Evolutionary conservation across 139 green algal genomes (phyloP).

Genomic region (Chlamydomonas eustigma): DNA sequence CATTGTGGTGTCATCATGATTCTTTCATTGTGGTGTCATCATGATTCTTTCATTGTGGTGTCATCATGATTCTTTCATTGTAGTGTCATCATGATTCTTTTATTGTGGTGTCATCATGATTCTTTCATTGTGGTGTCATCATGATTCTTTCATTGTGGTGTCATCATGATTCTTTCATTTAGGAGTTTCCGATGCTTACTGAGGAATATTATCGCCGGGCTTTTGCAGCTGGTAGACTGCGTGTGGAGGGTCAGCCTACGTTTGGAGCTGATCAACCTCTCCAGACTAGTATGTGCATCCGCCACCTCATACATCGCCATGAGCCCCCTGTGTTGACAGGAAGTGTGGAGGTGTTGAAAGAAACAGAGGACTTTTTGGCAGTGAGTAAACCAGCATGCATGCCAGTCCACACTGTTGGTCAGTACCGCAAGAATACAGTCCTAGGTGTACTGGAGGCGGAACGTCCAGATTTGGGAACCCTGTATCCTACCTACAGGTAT

Average conservation of each 20-base stretch:
- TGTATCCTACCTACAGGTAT: slow-evolving; percentile 64
- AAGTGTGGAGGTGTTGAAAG: slow-evolving; percentile 20
- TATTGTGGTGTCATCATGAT: neutral
- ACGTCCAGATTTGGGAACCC: slow-evolving; percentile 53
- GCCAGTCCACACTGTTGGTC: slow-evolving; percentile 83
- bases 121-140: too few relatives aligned
- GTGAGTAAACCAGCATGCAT: slow-evolving; percentile 78
- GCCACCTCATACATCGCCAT: slow-evolving; percentile 81
- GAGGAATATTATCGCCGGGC: slow-evolving; percentile 64
- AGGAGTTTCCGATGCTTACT: slow-evolving; percentile 67
- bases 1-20: neutral
- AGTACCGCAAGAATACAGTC: slow-evolving; percentile 94
- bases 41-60: neutral
- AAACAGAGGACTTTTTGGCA: slow-evolving; percentile 52
- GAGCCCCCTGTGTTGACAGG: slow-evolving; percentile 71
- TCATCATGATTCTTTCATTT: neutral
- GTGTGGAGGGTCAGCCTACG: slow-evolving; percentile 46
- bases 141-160: neutral
- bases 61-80: neutral
- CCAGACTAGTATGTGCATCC: slow-evolving; percentile 11
- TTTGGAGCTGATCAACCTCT: neutral
- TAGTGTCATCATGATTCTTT: neutral
- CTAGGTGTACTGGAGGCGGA: slow-evolving; percentile 62
- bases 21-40: neutral
- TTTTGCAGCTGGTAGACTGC: slow-evolving; percentile 51